A percentile compares a stretch with the other conserved stretches of the same genome.
These are phyloP conservation scores for Emmonsia crescens DNA, from an alignment of 2,329 filamentous ascomycete genomes.

Conservation along the genomic window DNA sequence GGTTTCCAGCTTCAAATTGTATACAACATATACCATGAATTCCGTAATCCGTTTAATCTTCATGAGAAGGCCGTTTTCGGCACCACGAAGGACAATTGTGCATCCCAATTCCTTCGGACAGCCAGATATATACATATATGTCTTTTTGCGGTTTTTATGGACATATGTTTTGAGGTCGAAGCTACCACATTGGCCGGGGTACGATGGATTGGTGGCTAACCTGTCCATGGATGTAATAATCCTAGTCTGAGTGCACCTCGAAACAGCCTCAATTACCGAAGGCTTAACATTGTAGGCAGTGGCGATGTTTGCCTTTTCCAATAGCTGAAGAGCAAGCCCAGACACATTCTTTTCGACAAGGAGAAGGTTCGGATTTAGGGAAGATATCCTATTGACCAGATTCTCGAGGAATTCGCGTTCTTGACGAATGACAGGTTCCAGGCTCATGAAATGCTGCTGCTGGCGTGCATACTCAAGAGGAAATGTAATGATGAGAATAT, in stretches of 20 bases:
- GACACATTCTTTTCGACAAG: constrained; percentile 91
- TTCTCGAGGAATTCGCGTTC: constrained; percentile 89
- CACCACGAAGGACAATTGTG: constrained; percentile 83
- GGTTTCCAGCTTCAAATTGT: constrained; percentile 92
- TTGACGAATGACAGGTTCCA: constrained; percentile 92
- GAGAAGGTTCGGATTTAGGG: constrained; percentile 71
- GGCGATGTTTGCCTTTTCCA: constrained; percentile 79
- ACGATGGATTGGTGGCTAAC: constrained; percentile 62
- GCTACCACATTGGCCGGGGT: constrained; percentile 67
- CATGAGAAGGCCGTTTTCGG: constrained; percentile 56
- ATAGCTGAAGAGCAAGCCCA: constrained; percentile 75
- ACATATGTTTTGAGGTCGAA: constrained; percentile 97
- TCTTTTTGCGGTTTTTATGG: constrained; percentile 74
- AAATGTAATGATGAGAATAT: constrained; percentile 88
- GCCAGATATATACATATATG: constrained; percentile 89
- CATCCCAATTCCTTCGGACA: constrained; percentile 84
- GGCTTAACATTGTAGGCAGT: constrained; percentile 96
- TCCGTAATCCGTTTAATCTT: constrained; percentile 90
- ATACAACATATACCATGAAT: constrained; percentile 98
- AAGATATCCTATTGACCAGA: constrained; percentile 81
- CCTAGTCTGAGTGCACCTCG: constrained; percentile 79
- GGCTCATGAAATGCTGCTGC: constrained; percentile 91
- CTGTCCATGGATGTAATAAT: constrained; percentile 95
- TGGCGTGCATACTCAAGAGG: constrained; percentile 92
- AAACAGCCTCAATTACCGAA: constrained; percentile 89